Base-by-base conservation (phyloP, 2,329 filamentous ascomycete species). In the Diaporthe nobilis region DNA sequence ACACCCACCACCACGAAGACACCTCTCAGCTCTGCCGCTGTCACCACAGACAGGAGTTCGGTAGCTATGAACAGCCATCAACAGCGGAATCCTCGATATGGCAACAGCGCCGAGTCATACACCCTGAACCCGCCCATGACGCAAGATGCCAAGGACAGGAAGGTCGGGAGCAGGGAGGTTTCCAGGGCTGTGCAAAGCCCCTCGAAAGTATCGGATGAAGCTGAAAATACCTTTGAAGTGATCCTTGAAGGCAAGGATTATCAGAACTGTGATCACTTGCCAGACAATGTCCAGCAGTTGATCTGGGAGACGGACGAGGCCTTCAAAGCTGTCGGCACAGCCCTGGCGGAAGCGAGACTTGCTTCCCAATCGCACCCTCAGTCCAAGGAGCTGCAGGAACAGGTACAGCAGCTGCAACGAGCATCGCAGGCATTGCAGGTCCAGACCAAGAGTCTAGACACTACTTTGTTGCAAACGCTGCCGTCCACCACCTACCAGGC, bases 241-340 rank as follows among this genome's bases (percentile, higher is more conserved):
- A 58, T 57, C 15, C 42, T 76, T 37, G 65, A 58, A 28, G 68
- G 61, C 34, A 53, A 61, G 15, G 55, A 67, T 10, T n/a, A 55
- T n/a, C 25, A 58, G 10, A 65, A 76, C 7, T n/a, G 53, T 31
- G 34, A 39, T n/a, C 44, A 68, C 53, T 79, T 83, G 78, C 84
- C 83, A 17, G 82, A 85, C 53, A 84, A 84, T 74, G 82, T 88
- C 4, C 84, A 87, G 71, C 83, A 86, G 77, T 83, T 90, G 77
- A 87, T 89, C 63, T 82, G 83, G 76, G 85, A 90, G 78, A 86
- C 88, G 5, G 88, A 90, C 76, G 84, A 87, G 74, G 87, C 88
- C 39, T 90, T 90, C 81, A 84, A 85, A 79, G 84, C 85, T 17
- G 85, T 88, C 34, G 86, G 84, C 3, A 82, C 80, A 70, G 84